Conservation (phyloP, 768 basidiomycete genomes). For the Lactarius evosmus region DNA sequence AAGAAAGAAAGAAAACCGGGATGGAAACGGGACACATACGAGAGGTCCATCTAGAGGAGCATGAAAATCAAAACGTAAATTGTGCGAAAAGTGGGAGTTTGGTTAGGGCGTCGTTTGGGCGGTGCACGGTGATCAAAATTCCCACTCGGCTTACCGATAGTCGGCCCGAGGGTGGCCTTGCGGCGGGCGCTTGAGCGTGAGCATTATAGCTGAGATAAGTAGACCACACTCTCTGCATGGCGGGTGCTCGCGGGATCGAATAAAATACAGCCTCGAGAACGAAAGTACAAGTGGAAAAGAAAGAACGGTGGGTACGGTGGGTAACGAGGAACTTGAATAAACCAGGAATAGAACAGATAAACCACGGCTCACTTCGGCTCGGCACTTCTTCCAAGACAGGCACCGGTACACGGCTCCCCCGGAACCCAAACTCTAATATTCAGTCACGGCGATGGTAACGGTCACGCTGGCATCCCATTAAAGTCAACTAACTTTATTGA, state of each 20-base stretch:
- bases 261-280: conserved; percentile 25
- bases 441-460: no score
- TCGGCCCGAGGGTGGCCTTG: conserved; percentile 17
- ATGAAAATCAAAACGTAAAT: neutral
- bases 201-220: conserved; percentile 43
- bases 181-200: neutral
- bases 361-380: no score
- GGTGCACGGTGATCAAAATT: neutral
- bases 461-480: neutral
- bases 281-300: conserved; percentile 7
- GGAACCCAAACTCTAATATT: neutral
- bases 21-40: conserved; percentile 12
- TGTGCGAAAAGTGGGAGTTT: neutral
- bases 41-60: conserved; percentile 21
- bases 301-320: neutral
- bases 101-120: neutral
- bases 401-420: no score
- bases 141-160: conserved; percentile 11
- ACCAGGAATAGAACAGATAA: neutral
- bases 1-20: neutral
- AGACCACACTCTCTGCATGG: conserved; percentile 54
- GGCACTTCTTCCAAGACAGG: no score
- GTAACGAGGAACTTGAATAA: neutral
- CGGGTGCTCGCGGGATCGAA: conserved; percentile 13
- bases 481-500: neutral